These are phyloP conservation scores for Candida arabinofermentans DNA, from an alignment of 805 yeast genomes.

Conservation along the genomic window DNA sequence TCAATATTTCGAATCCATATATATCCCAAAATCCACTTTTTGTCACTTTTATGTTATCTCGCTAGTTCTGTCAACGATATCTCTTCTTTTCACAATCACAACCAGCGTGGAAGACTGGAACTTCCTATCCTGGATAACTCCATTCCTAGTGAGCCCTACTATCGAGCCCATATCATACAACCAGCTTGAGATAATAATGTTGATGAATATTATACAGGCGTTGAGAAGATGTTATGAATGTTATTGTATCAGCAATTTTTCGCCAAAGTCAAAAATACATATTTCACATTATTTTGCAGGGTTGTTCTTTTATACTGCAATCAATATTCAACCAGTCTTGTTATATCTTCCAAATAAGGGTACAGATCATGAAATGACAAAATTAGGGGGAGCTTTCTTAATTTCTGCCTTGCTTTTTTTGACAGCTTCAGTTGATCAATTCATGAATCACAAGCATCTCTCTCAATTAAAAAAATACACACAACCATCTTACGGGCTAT, in stretches of 20 bases:
- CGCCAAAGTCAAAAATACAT: constrained; percentile 51
- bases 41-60: constrained; percentile 54
- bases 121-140: no score
- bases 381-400: neutral
- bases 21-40: constrained; percentile 63
- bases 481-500: constrained; percentile 48
- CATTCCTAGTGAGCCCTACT: constrained; percentile 1
- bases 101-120: no score
- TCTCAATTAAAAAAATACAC: constrained; percentile 51
- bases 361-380: constrained; percentile 3
- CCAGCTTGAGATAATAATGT: constrained; percentile 5
- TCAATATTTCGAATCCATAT: constrained; percentile 12
- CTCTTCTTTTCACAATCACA: neutral
- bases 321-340: constrained; percentile 35
- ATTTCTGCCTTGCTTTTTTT: constrained; percentile 17
- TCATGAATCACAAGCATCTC: constrained; percentile 45
- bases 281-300: constrained; percentile 67
- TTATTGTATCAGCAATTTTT: constrained; percentile 42
- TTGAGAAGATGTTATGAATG: constrained; percentile 55
- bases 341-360: constrained; percentile 11
- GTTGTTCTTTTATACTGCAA: constrained; percentile 48
- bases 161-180: constrained; percentile 5
- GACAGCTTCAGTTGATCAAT: constrained; percentile 43
- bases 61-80: constrained; percentile 22
- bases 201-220: constrained; percentile 44